phyloP scores from a whole-genome alignment of 371 early-diverging fungal genomes.

The Parasitella parasitica region DNA sequence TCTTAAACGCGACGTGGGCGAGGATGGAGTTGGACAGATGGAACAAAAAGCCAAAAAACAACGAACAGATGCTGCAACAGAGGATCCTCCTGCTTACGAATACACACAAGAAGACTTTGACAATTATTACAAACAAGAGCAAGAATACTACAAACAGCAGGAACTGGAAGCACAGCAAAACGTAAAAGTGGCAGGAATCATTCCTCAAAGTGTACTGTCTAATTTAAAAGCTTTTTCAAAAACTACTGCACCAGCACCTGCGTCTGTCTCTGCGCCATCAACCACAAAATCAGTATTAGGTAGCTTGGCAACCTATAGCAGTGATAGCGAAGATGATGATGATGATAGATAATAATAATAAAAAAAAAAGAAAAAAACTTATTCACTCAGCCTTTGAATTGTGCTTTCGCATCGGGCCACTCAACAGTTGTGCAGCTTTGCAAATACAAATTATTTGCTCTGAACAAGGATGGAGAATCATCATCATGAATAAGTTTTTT shows the following conservation, averaged over 20 bases:
- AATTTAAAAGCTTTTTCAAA: constrained; percentile 32
- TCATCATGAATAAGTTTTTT: constrained; percentile 24
- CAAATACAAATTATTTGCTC: constrained; percentile 33
- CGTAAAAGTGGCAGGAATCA: constrained; percentile 31
- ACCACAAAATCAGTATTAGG: constrained; percentile 16
- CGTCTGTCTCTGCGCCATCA: not conserved
- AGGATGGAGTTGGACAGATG: constrained; percentile 40
- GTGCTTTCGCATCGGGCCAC: constrained; percentile 20
- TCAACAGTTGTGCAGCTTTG: constrained; percentile 21
- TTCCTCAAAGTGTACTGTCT: constrained; percentile 36
- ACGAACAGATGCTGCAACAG: constrained; percentile 28
- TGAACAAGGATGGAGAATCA: constrained; percentile 42
- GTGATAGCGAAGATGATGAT: constrained; percentile 42
- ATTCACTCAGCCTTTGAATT: constrained; percentile 22
- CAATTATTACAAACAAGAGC: constrained; percentile 17
- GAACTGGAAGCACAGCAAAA: constrained; percentile 1
- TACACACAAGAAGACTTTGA: constrained; percentile 27
- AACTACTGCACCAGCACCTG: not conserved
- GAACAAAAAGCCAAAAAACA: constrained; percentile 40
- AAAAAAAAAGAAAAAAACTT: constrained; percentile 9
- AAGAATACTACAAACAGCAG: not conserved
- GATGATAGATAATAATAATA: not conserved
- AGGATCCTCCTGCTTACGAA: constrained; percentile 24
- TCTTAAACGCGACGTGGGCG: constrained; percentile 35
- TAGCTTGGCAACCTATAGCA: constrained; percentile 43